Evolutionary conservation across 1,284 basidiomycete species (phyloP).

Genomic region (Cutaneotrichosporon curvatum): DNA sequence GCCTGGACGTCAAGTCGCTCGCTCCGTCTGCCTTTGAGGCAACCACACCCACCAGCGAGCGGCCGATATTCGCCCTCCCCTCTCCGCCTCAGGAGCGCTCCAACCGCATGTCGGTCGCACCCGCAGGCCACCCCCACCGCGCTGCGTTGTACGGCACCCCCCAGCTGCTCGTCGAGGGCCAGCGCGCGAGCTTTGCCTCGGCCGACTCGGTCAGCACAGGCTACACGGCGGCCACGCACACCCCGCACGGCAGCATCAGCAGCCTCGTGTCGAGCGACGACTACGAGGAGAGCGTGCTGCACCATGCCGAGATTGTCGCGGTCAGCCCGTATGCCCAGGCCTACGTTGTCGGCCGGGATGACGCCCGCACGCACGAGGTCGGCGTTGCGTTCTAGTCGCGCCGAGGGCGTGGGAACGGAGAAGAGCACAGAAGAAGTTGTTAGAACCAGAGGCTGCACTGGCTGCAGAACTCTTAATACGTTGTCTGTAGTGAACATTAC

Average conservation of each 20-base stretch:
- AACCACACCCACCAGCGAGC: not conserved
- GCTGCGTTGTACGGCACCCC: slow-evolving; percentile 34
- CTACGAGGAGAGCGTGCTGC: slow-evolving; percentile 36
- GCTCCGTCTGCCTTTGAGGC: not conserved
- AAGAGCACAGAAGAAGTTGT: not conserved
- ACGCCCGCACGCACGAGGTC: slow-evolving; percentile 11
- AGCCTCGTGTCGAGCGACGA: slow-evolving; percentile 18
- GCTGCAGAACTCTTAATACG: not conserved
- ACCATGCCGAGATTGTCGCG: slow-evolving; percentile 32
- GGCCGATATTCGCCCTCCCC: not conserved
- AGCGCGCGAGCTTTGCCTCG: not conserved
- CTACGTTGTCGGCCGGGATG: slow-evolving; percentile 9
- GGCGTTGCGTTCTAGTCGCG: slow-evolving; percentile 12
- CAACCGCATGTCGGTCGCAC: slow-evolving; percentile 23
- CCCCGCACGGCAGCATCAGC: slow-evolving; percentile 6
- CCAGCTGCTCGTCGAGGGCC: not conserved
- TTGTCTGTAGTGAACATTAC: not conserved
- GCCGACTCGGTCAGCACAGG: slow-evolving; percentile 1
- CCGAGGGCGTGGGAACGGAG: not conserved
- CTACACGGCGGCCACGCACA: slow-evolving; percentile 1
- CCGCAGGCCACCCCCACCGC: slow-evolving; percentile 32
- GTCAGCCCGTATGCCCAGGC: slow-evolving; percentile 23
- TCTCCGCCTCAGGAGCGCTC: not conserved
- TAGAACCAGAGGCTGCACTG: not conserved
- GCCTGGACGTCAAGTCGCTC: not conserved